Evolutionary conservation across 2,329 filamentous ascomycete genomes (phyloP).

Genomic region (Trichophyton verrucosum): DNA sequence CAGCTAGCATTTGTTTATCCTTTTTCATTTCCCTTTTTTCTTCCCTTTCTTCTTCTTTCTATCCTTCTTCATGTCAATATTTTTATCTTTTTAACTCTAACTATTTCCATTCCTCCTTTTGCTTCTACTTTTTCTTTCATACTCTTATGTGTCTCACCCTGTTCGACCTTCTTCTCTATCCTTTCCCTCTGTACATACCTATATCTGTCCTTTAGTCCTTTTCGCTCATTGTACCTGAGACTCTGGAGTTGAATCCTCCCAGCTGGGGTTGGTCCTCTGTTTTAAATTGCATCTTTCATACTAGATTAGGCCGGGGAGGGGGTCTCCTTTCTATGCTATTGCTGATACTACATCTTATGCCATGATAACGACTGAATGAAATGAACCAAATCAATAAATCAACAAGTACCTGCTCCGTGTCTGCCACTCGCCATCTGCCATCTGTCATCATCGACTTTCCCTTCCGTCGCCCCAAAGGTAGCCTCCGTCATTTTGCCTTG

Average conservation of each 20-base stretch:
- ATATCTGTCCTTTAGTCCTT: not conserved
- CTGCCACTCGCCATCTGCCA: no score
- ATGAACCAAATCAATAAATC: not conserved
- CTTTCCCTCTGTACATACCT: not conserved
- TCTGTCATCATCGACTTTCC: no score
- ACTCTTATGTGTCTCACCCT: not conserved
- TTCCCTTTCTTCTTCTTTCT: not conserved
- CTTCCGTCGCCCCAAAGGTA: not conserved
- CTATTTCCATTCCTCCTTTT: slow-evolving; percentile 2
- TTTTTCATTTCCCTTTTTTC: not conserved
- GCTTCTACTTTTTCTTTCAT: not conserved
- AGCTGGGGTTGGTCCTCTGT: not conserved
- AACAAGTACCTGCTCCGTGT: not conserved
- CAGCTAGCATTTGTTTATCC: slow-evolving; percentile 1
- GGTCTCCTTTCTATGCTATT: not conserved
- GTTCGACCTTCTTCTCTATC: slow-evolving; percentile 6
- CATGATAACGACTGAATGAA: slow-evolving; percentile 1
- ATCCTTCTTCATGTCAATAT: slow-evolving; percentile 6
- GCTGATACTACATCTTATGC: not conserved
- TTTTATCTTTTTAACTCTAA: slow-evolving; percentile 4
- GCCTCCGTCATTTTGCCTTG: no score
- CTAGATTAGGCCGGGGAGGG: not conserved
- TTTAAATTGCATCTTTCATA: not conserved
- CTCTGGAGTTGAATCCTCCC: not conserved
- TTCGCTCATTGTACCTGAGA: not conserved